Conservation (phyloP, 805 yeast genomes). For the Kodamaea restingae region DNA sequence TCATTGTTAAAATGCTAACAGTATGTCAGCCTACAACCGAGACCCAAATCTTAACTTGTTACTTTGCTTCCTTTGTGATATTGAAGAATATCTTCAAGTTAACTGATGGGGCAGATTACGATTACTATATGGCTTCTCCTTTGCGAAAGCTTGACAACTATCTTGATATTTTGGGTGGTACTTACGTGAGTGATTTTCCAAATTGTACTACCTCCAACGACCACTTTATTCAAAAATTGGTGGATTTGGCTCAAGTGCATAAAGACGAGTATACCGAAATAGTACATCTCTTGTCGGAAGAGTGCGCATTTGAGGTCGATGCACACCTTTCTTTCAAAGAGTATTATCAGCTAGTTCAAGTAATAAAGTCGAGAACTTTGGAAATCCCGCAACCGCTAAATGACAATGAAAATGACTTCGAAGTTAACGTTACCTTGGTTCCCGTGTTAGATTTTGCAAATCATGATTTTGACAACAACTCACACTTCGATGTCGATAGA, state of each 20-base stretch:
- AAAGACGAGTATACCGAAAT: slow-evolving; percentile 13
- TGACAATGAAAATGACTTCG: slow-evolving; percentile 33
- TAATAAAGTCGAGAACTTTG: slow-evolving; percentile 55
- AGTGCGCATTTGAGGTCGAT: slow-evolving; percentile 6
- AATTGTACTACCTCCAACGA: slow-evolving; percentile 9
- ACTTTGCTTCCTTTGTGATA: slow-evolving; percentile 20
- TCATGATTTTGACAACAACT: slow-evolving; percentile 48
- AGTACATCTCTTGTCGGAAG: background rate
- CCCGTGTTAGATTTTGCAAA: slow-evolving; percentile 69
- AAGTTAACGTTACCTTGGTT: slow-evolving; percentile 53
- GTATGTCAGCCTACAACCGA: slow-evolving; percentile 24
- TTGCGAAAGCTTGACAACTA: slow-evolving; percentile 24
- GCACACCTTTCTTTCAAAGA: slow-evolving; percentile 17
- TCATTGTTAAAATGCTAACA: slow-evolving; percentile 19
- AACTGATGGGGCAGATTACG: background rate
- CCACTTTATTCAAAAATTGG: slow-evolving; percentile 9
- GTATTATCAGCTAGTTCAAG: slow-evolving; percentile 33
- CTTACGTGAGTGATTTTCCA: slow-evolving; percentile 20
- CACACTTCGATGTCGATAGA: slow-evolving; percentile 59
- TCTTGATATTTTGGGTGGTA: slow-evolving; percentile 28
- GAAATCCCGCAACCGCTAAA: slow-evolving; percentile 53
- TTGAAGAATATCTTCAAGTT: slow-evolving; percentile 1
- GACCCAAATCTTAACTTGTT: slow-evolving; percentile 25
- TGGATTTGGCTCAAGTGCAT: slow-evolving; percentile 3
- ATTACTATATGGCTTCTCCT: slow-evolving; percentile 13